Conservation (phyloP, 106 monocot genomes). For the Hemerocallis citrina region DNA sequence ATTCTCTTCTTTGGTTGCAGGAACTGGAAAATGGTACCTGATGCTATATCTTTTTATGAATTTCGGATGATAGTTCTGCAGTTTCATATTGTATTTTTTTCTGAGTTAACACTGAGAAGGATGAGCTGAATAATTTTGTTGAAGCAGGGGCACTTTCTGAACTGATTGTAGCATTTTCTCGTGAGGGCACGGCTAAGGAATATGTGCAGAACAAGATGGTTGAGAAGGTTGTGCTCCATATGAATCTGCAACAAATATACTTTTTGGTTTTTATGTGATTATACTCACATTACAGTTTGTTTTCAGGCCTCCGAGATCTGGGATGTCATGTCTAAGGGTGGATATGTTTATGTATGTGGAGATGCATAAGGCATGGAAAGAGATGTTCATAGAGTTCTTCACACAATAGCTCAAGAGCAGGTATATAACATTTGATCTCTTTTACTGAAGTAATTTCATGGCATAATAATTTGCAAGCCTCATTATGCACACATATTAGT, state of each 20-base stretch:
- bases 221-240: conserved; percentile 36
- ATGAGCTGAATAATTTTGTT: conserved; percentile 51
- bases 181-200: conserved; percentile 59
- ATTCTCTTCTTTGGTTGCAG: conserved; percentile 55
- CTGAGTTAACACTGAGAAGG: conserved; percentile 43
- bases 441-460: too few species aligned
- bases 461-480: too few species aligned
- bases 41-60: not conserved
- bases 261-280: too few species aligned
- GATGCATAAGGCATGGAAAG: conserved; percentile 88
- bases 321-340: conserved; percentile 47
- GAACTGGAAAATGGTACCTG: conserved; percentile 36
- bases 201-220: conserved; percentile 81
- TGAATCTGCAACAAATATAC: not conserved
- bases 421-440: conserved; percentile 13
- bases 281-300: too few species aligned
- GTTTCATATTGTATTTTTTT: conserved; percentile 44
- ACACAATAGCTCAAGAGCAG: conserved; percentile 59
- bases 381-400: conserved; percentile 65
- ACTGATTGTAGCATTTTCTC: conserved; percentile 60
- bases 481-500: too few species aligned
- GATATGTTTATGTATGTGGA: conserved; percentile 75
- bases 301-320: conserved; percentile 57
- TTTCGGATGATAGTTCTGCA: conserved; percentile 6
- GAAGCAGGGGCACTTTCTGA: conserved; percentile 55